These are phyloP conservation scores for Pneumocystis oryctolagi DNA, from an alignment of 1,139 yeast genomes.

Conservation along the genomic window DNA sequence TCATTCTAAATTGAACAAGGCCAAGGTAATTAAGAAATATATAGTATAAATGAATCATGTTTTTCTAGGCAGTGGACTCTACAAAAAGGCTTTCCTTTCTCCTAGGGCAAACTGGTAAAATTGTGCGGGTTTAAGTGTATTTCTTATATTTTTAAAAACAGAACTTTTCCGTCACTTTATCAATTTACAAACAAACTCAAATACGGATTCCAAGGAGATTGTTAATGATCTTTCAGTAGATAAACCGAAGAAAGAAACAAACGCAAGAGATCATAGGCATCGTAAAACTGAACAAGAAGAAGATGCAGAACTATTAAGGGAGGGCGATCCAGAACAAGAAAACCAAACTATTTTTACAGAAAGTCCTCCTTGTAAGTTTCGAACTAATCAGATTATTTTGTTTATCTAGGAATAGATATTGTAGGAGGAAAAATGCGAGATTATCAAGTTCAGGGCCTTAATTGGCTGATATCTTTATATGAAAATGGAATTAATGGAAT, in stretches of 20 bases:
- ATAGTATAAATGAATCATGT: not conserved
- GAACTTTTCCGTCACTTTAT: slow-evolving; percentile 81
- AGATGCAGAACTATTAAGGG: slow-evolving; percentile 71
- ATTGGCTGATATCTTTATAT: slow-evolving; percentile 90
- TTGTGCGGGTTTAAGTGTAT: too few relatives aligned
- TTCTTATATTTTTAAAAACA: not conserved
- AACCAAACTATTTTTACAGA: slow-evolving; percentile 55
- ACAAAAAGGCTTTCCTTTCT: slow-evolving; percentile 68
- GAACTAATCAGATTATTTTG: slow-evolving; percentile 29
- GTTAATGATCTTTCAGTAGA: slow-evolving; percentile 28
- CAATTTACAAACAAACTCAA: slow-evolving; percentile 63
- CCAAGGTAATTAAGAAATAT: not conserved
- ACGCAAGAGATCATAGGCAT: slow-evolving; percentile 19
- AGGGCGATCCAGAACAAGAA: slow-evolving; percentile 47
- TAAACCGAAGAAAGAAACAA: slow-evolving; percentile 18
- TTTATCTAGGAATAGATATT: slow-evolving; percentile 41
- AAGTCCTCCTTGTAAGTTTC: slow-evolving; percentile 47
- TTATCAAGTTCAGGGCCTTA: slow-evolving; percentile 88
- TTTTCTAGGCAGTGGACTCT: slow-evolving; percentile 37
- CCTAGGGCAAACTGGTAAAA: slow-evolving; percentile 45
- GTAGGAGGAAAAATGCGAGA: slow-evolving; percentile 78
- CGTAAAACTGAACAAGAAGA: slow-evolving; percentile 49
- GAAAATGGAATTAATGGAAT: slow-evolving; percentile 98
- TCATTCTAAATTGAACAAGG: not conserved
- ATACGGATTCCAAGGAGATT: slow-evolving; percentile 44